Conservation (phyloP, 768 basidiomycete species). For the Boletus rex-veris region DNA sequence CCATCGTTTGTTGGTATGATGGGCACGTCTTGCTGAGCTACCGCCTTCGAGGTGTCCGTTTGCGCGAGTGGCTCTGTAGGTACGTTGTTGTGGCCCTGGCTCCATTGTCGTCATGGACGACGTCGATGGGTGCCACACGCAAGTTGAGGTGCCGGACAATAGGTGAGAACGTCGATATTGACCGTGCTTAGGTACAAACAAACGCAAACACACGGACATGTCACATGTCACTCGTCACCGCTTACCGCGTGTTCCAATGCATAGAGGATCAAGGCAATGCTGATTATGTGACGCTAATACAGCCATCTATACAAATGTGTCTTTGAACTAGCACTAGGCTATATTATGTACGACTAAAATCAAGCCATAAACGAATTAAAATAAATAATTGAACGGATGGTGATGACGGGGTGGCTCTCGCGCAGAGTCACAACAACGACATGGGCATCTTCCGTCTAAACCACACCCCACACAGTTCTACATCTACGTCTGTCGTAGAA, state of each 20-base stretch:
- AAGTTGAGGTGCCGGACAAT: not conserved
- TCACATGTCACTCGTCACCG: too few species aligned
- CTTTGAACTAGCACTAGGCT: not conserved
- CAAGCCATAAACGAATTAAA: not conserved
- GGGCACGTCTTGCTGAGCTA: conserved; percentile 25
- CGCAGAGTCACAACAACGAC: conserved; percentile 1
- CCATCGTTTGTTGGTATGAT: conserved; percentile 61
- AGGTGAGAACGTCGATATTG: not conserved
- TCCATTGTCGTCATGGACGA: conserved; percentile 26
- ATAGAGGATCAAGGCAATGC: too few species aligned
- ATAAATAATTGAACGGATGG: not conserved
- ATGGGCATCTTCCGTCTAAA: conserved; percentile 22
- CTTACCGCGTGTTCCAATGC: too few species aligned
- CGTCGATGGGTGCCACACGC: conserved; percentile 4
- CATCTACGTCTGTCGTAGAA: conserved; percentile 22
- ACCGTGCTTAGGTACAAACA: not conserved
- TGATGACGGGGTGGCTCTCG: not conserved
- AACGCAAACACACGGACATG: not conserved
- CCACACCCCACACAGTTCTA: conserved; percentile 32
- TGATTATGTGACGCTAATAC: not conserved
- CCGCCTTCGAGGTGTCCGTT: conserved; percentile 22
- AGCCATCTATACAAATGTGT: conserved; percentile 1
- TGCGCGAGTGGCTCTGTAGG: conserved; percentile 18
- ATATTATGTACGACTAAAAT: not conserved
- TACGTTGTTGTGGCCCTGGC: conserved; percentile 19